Evolutionary conservation across 106 monocot species (phyloP), one percentile per base, ranked within the genome.

Genomic region (Apostasia ramifera): DNA sequence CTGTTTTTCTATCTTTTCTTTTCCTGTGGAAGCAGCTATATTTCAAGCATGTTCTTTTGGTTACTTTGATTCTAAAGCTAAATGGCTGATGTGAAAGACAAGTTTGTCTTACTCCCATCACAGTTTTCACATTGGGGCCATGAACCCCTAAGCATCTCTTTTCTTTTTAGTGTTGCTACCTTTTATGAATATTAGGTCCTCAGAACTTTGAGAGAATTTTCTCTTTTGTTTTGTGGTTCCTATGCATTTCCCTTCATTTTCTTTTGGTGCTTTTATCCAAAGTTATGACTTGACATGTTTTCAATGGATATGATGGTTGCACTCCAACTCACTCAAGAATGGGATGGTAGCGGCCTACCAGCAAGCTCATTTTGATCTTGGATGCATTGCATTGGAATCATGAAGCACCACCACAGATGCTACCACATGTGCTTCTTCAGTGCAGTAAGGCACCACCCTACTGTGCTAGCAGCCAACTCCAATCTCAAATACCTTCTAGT

Each of bases 371-470:
- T 78, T 55, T 77, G 70, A 77, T 70, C 70, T 77, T 71, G 44
- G 77, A 77, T 14, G 63, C 58, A 70, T 37, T 71, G 71, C 77
- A 64, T 77, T 63, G 61, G 69, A 77, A 77, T 70, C 76, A 53
- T 77, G 50, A 77, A 77, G 77, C 71, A 77, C 71, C 63, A 77
- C 71, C 70, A 77, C 63, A 56, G 55, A 65, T 26, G 57, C 71
- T 77, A 71, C 77, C 70, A 6, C 55, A n/a, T 6, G 26, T 69
- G 62, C 15, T 43, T 63, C 45, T 77, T 44, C 14, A 14, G n/a
- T 66, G 66, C 55, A 43, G 65, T 64, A 74, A 74, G 65, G 73
- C 63, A 74, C 63, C 65, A 66, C 55, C 73, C 55, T 55, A 65
- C 55, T 65, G 73, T 74, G 73, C 63, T 53, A 73, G 73, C 53